Base-by-base conservation (phyloP, 1,284 basidiomycete species). In the Tilletia horrida region DNA sequence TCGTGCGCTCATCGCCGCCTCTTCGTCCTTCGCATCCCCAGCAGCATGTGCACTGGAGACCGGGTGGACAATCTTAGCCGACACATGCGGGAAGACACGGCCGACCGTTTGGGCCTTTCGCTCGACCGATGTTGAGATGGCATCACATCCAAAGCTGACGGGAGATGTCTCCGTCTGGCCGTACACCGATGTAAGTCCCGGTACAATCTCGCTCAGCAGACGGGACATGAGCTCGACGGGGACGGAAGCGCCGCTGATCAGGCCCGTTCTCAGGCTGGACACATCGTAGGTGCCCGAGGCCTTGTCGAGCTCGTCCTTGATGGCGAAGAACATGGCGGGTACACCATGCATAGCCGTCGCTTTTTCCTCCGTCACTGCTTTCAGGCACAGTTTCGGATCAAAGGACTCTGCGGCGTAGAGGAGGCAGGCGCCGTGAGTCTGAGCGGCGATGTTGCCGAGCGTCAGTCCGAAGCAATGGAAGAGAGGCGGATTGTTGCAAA, bases 261-360 rank as follows among this genome's bases (percentile, higher is more conserved):
- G 90, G 0, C 91, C 91, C 14, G 90, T 91, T 73, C 89, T 88
- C 27, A 74, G 47, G 13, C 67, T 65, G 7, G 71, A 66, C 64
- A 74, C 69, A 64, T 75, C 69, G 13, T 18, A 8, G 11, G 7
- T 35, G 13, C n/a, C 16, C 18, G 16, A 55, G n/a, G 73, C 69
- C 9, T 73, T 69, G 0, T 85, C 81, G 21, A 92, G 83, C 1
- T 91, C 85, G 3, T 88, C 90, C 48, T 77, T 73, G 67, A 77
- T 72, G 13, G 76, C 57, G 3, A 91, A 84, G 81, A 92, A 92
- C 78, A 92, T 91, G 0, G 91, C 91, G 0, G 91, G 91, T 1
- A 92, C 91, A 8, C 91, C 91, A 74, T 92, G 90, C 63, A 92
- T 82, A 0, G 89, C 89, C 0, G 90, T 91, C 68, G 90, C 91